phyloP scores from a whole-genome alignment of 2,329 filamentous ascomycete species.

The Neocatenulostroma microsporum region DNA sequence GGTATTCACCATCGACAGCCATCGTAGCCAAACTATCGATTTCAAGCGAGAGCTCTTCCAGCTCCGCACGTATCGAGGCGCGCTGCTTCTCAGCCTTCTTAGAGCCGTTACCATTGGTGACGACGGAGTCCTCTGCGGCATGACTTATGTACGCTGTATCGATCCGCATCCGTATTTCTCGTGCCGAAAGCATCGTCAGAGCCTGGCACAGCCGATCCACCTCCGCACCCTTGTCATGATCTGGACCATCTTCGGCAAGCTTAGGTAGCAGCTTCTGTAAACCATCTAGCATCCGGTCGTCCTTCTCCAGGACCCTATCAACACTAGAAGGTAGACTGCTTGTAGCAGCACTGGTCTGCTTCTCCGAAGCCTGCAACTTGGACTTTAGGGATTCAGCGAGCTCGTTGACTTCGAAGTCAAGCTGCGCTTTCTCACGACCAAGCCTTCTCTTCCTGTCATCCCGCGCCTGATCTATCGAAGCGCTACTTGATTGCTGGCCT shows the following conservation, averaged over 20 bases:
- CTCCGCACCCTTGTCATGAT: slow-evolving; percentile 41
- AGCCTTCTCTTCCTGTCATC: slow-evolving; percentile 16
- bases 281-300: slow-evolving; percentile 58
- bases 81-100: slow-evolving; percentile 22
- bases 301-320: slow-evolving; percentile 40
- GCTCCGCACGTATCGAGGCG: slow-evolving; percentile 52
- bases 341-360: slow-evolving; percentile 43
- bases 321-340: slow-evolving; percentile 45
- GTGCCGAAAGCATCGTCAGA: slow-evolving; percentile 33
- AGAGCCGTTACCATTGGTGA: neutral
- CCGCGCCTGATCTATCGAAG: slow-evolving; percentile 3
- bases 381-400: slow-evolving; percentile 23
- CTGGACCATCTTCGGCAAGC: slow-evolving; percentile 42
- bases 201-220: slow-evolving; percentile 49
- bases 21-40: slow-evolving; percentile 63
- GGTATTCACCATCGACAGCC: slow-evolving; percentile 59
- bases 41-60: slow-evolving; percentile 62
- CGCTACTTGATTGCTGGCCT: slow-evolving; percentile 29
- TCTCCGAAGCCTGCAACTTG: slow-evolving; percentile 35
- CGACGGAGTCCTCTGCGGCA: neutral
- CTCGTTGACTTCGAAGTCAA: slow-evolving; percentile 33
- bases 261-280: slow-evolving; percentile 60
- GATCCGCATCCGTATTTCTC: slow-evolving; percentile 36
- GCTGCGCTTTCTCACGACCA: slow-evolving; percentile 34
- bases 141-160: slow-evolving; percentile 44